phyloP scores from a whole-genome alignment of 1,284 basidiomycete genomes.

The Ceratobasidium sp. region DNA sequence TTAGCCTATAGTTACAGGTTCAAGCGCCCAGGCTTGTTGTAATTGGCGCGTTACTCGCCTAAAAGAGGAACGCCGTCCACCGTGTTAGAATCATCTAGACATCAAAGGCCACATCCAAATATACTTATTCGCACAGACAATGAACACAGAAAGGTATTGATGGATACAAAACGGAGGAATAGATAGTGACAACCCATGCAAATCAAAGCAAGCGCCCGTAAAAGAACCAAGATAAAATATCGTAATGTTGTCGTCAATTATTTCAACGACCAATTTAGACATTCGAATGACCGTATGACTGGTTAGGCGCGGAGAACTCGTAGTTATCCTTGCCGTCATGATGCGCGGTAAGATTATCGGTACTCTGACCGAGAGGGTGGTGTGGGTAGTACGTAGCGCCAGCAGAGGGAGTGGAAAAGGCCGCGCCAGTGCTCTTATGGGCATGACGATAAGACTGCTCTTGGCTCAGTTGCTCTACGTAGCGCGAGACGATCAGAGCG shows the following conservation, averaged over 20 bases:
- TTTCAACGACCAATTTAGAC: neutral
- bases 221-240: neutral
- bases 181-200: neutral
- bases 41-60: too few relatives aligned
- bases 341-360: slow-evolving; percentile 25
- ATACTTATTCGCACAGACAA: neutral
- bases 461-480: slow-evolving; percentile 68
- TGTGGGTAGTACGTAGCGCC: slow-evolving; percentile 36
- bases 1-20: too few relatives aligned
- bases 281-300: slow-evolving; percentile 20
- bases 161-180: neutral
- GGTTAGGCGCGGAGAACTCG: neutral
- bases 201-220: neutral
- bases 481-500: slow-evolving; percentile 76
- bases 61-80: too few relatives aligned
- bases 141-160: neutral
- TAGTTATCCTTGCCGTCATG: slow-evolving; percentile 25
- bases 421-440: slow-evolving; percentile 29
- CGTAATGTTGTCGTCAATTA: neutral
- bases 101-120: neutral
- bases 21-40: too few relatives aligned
- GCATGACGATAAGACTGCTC: slow-evolving; percentile 56
- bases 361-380: slow-evolving; percentile 30
- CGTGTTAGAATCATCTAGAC: neutral
- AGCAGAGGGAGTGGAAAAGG: slow-evolving; percentile 17